phyloP scores from a whole-genome alignment of 148 eudicot species.

The Fallopia convolvulus region DNA sequence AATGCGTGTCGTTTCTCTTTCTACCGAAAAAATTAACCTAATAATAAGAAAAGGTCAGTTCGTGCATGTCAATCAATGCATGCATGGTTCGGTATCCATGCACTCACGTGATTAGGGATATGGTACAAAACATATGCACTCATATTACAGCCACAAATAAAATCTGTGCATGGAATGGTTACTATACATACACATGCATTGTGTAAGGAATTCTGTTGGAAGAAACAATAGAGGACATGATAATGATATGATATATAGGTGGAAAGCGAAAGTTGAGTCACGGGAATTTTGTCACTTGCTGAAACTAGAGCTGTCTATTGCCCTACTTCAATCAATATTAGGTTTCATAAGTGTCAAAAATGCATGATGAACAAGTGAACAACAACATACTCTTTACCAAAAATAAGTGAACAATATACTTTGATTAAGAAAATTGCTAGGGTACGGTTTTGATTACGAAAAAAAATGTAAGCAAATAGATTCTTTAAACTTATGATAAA shows the following conservation, averaged over 20 bases:
- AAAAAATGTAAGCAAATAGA: no score
- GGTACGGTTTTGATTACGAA: no score
- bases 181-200: background rate
- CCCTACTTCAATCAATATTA: background rate
- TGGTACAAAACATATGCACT: background rate
- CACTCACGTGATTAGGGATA: background rate
- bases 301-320: background rate
- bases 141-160: background rate
- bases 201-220: background rate
- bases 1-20: no score
- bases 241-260: background rate
- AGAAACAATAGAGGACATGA: background rate
- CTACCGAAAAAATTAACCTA: no score
- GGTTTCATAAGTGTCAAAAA: background rate
- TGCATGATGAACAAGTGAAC: background rate
- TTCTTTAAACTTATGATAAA: no score
- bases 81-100: background rate
- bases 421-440: no score
- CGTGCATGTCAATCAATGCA: no score
- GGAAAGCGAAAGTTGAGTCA: conserved; percentile 2
- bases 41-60: no score
- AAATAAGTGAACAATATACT: no score
- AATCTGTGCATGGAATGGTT: background rate
- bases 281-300: conserved; percentile 6
- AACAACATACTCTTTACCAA: no score